These are phyloP conservation scores for Trichoderma sp. DNA, from an alignment of 2,329 filamentous ascomycete genomes.

Conservation along the genomic window DNA sequence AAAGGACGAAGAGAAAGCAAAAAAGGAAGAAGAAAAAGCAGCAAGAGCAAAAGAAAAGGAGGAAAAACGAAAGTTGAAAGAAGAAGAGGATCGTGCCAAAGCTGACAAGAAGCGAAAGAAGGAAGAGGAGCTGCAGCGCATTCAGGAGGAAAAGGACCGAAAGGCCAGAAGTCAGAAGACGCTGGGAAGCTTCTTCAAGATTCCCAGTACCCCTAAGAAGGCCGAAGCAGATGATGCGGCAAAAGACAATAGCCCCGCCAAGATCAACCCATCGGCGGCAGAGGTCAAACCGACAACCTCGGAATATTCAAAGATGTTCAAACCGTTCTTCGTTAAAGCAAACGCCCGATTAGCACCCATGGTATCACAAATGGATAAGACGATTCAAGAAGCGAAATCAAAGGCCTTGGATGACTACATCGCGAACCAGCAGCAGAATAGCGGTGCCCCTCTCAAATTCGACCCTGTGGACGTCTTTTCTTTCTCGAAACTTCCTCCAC, in stretches of 20 bases:
- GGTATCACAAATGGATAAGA: constrained; percentile 58
- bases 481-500: constrained; percentile 41
- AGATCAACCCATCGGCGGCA: constrained; percentile 31
- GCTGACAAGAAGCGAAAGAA: constrained; percentile 52
- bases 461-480: constrained; percentile 50
- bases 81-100: constrained; percentile 44
- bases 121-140: constrained; percentile 48
- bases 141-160: constrained; percentile 49
- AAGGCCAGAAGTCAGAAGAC: constrained; percentile 52
- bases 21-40: constrained; percentile 44
- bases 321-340: constrained; percentile 77
- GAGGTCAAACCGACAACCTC: constrained; percentile 37
- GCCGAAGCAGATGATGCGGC: constrained; percentile 37
- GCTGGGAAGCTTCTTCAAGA: constrained; percentile 51
- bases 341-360: constrained; percentile 70
- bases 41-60: constrained; percentile 43
- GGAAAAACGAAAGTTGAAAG: constrained; percentile 45
- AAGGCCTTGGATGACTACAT: constrained; percentile 56
- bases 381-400: constrained; percentile 55
- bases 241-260: constrained; percentile 35
- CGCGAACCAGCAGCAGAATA: constrained; percentile 47
- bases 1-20: constrained; percentile 44
- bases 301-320: constrained; percentile 71
- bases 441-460: constrained; percentile 40
- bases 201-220: constrained; percentile 46